These are phyloP conservation scores for Gossypium trilobum DNA, from an alignment of 441 rosid species.

Conservation along the genomic window DNA sequence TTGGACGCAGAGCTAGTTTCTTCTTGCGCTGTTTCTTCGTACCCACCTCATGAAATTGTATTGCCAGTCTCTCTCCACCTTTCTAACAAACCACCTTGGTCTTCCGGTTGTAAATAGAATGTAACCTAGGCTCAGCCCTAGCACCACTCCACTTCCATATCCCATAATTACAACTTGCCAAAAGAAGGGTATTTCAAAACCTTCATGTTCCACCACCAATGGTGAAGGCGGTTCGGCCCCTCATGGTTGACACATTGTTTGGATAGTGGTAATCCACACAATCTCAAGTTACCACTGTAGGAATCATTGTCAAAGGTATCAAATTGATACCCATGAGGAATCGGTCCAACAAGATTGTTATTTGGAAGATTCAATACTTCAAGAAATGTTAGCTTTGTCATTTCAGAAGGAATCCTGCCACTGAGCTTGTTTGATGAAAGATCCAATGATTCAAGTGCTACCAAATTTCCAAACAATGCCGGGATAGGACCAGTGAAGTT, in stretches of 20 bases:
- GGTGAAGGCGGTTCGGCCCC: neutral
- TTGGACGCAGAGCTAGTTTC: neutral
- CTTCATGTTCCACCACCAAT: neutral
- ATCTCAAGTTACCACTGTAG: neutral
- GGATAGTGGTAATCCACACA: neutral
- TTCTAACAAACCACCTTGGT: neutral
- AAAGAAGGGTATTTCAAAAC: neutral
- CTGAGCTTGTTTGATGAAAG: constrained; percentile 1
- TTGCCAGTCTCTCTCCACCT: neutral
- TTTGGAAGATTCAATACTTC: constrained; percentile 20
- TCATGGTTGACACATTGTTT: neutral
- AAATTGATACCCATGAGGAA: constrained; percentile 13
- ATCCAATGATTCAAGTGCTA: neutral
- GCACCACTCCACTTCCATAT: neutral
- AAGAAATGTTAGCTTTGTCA: constrained; percentile 2
- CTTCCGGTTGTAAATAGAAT: neutral
- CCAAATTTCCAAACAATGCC: constrained; percentile 15
- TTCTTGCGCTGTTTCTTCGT: neutral
- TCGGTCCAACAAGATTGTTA: constrained; percentile 13
- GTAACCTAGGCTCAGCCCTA: neutral
- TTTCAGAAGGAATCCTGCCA: constrained; percentile 18
- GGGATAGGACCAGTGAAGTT: constrained; percentile 18
- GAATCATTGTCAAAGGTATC: constrained; percentile 12
- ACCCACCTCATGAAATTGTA: neutral
- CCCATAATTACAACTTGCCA: neutral